Percentiles rank a stretch among this genome's conserved stretches.
Evolutionary conservation across 2,329 filamentous ascomycete species (phyloP).

Genomic region (Ceratocystis colombiana): DNA sequence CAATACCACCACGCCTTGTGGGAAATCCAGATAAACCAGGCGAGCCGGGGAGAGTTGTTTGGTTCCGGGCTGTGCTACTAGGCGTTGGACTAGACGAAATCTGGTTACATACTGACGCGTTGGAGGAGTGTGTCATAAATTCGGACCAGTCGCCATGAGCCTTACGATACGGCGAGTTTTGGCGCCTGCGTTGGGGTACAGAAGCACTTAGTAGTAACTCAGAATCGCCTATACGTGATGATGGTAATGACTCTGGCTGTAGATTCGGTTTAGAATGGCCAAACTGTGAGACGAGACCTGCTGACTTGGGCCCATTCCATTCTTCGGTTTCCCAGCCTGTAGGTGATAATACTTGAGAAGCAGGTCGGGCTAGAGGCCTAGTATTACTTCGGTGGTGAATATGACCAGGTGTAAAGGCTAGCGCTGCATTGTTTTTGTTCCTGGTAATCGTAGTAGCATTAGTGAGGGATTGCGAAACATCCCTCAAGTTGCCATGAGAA

Average conservation of each 20-base stretch:
- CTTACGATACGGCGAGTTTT: slow-evolving; percentile 18
- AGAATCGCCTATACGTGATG: slow-evolving; percentile 6
- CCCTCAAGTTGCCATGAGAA: slow-evolving; percentile 17
- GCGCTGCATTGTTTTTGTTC: not conserved
- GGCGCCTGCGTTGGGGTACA: slow-evolving; percentile 9
- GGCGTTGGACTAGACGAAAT: not conserved
- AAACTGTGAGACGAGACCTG: slow-evolving; percentile 3
- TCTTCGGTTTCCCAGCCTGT: slow-evolving; percentile 21
- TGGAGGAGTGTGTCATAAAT: slow-evolving; percentile 12
- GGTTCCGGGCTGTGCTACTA: not conserved
- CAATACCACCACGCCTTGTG: not conserved
- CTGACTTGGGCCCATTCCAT: slow-evolving; percentile 5
- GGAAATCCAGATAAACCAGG: not conserved
- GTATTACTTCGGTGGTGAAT: slow-evolving; percentile 1
- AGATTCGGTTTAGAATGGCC: not conserved
- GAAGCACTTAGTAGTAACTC: not conserved
- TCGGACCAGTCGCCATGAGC: slow-evolving; percentile 14
- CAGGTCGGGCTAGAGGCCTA: slow-evolving; percentile 15
- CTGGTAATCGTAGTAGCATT: not conserved
- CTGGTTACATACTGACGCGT: slow-evolving; percentile 14
- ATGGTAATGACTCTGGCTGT: slow-evolving; percentile 2
- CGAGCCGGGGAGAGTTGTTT: not conserved
- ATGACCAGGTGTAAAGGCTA: slow-evolving; percentile 4
- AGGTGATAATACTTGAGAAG: slow-evolving; percentile 10
- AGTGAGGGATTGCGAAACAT: not conserved